Conservation (phyloP, 371 early-diverging fungal species). For the Saksenaea vasiformis region DNA sequence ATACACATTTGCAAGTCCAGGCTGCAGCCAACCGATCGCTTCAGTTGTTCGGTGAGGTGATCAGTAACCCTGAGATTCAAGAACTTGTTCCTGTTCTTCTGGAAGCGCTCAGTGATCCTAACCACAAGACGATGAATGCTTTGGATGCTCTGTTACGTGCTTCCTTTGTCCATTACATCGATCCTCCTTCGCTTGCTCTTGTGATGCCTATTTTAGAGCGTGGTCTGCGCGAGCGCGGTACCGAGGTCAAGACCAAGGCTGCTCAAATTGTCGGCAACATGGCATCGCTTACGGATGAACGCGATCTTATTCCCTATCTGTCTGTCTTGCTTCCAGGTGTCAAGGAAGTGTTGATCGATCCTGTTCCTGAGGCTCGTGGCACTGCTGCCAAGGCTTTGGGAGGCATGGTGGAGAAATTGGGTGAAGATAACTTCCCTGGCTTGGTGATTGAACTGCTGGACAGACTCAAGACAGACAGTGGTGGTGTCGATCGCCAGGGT, state of each 20-base stretch:
- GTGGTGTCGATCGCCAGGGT: conserved; percentile 93
- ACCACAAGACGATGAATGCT: conserved; percentile 79
- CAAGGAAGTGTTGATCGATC: conserved; percentile 89
- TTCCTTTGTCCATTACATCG: conserved; percentile 96
- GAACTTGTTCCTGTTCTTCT: conserved; percentile 85
- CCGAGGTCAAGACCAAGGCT: conserved; percentile 90
- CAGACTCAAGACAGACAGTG: conserved; percentile 84
- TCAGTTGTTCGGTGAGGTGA: conserved; percentile 89
- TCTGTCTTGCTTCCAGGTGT: conserved; percentile 82
- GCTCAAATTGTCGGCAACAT: conserved; percentile 98
- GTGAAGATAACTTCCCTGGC: conserved; percentile 92
- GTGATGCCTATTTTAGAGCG: conserved; percentile 94
- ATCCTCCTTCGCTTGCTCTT: conserved; percentile 94
- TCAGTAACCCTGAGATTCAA: conserved; percentile 97
- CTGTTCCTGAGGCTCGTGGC: conserved; percentile 95
- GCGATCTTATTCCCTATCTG: conserved; percentile 90
- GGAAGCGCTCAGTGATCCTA: conserved; percentile 89
- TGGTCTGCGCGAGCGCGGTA: conserved; percentile 88
- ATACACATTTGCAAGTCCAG: conserved; percentile 93
- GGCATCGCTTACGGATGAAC: conserved; percentile 89
- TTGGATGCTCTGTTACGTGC: conserved; percentile 87
- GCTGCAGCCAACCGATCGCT: conserved; percentile 88
- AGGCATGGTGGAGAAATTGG: conserved; percentile 86
- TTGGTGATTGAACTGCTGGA: conserved; percentile 84
- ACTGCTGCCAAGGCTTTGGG: conserved; percentile 94